Evolutionary conservation across 495 filamentous ascomycete species (phyloP).

Genomic region (Talaromyces wortmannii): DNA sequence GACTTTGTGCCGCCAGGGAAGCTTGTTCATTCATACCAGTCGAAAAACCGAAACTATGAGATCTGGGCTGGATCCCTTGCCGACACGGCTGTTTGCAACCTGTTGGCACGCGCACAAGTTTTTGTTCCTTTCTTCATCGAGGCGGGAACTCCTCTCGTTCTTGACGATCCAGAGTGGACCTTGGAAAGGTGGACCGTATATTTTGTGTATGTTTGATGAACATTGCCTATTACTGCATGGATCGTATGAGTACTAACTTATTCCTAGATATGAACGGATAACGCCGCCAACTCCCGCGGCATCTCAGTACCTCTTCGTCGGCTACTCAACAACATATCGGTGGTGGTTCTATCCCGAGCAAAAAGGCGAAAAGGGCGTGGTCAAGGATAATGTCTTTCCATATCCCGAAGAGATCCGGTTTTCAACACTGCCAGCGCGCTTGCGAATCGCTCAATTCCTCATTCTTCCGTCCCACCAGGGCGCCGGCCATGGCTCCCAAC

Average conservation of each 20-base stretch:
- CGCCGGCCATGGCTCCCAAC: slow-evolving; percentile 67
- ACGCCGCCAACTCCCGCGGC: slow-evolving; percentile 33
- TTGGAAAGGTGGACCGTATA: slow-evolving; percentile 82
- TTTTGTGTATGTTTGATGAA: slow-evolving; percentile 48
- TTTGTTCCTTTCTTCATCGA: slow-evolving; percentile 87
- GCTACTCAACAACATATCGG: slow-evolving; percentile 86
- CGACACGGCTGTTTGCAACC: slow-evolving; percentile 50
- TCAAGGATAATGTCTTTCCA: slow-evolving; percentile 37
- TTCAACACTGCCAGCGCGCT: slow-evolving; percentile 54
- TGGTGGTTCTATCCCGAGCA: slow-evolving; percentile 44
- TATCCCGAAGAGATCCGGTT: slow-evolving; percentile 28
- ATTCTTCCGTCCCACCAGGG: slow-evolving; percentile 84
- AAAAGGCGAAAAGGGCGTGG: slow-evolving; percentile 18
- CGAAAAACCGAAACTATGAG: slow-evolving; percentile 45
- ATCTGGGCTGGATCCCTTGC: slow-evolving; percentile 54
- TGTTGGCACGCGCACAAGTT: slow-evolving; percentile 75
- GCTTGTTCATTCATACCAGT: slow-evolving; percentile 43
- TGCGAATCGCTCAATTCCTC: slow-evolving; percentile 89
- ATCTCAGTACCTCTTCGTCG: slow-evolving; percentile 65
- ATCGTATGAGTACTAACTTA: slow-evolving; percentile 5
- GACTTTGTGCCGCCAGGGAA: slow-evolving; percentile 58
- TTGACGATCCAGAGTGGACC: slow-evolving; percentile 68
- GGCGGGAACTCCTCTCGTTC: slow-evolving; percentile 65
- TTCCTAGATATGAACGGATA: slow-evolving; percentile 59
- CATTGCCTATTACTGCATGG: neutral